phyloP scores from a whole-genome alignment of 148 eudicot genomes.

The Vaccinium myrtillus region DNA sequence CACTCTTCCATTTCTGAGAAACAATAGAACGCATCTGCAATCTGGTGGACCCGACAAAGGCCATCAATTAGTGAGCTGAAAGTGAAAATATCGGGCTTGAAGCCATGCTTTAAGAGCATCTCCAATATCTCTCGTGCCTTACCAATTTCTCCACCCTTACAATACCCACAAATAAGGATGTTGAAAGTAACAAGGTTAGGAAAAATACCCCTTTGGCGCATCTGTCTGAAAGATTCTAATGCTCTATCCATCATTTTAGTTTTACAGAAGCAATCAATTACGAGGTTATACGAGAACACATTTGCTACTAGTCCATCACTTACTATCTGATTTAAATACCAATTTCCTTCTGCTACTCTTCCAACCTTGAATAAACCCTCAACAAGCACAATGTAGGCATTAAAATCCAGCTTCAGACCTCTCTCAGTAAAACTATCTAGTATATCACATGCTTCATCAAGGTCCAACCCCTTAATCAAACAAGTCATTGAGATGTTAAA shows the following conservation, averaged over 20 bases:
- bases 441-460: constrained; percentile 53
- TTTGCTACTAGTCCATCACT: constrained; percentile 47
- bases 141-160: constrained; percentile 53
- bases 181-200: constrained; percentile 87
- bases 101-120: constrained; percentile 65
- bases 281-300: constrained; percentile 70
- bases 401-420: constrained; percentile 51
- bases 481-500: constrained; percentile 63
- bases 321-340: constrained; percentile 48
- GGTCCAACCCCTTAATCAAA: constrained; percentile 68
- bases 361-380: constrained; percentile 54
- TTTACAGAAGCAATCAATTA: constrained; percentile 80
- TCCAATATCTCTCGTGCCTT: constrained; percentile 59
- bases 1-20: constrained; percentile 80
- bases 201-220: constrained; percentile 53
- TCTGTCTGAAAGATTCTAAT: constrained; percentile 42
- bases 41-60: constrained; percentile 69
- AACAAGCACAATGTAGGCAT: constrained; percentile 52
- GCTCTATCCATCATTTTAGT: constrained; percentile 62
- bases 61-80: constrained; percentile 78
- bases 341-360: constrained; percentile 43
- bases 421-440: constrained; percentile 45
- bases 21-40: constrained; percentile 78
- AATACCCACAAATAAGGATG: constrained; percentile 67
- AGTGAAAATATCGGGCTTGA: constrained; percentile 80